A percentile compares a stretch with the other conserved stretches of the same genome.
Conservation (phyloP, 176 grass and related monocot species). For the Microstegium vimineum region DNA sequence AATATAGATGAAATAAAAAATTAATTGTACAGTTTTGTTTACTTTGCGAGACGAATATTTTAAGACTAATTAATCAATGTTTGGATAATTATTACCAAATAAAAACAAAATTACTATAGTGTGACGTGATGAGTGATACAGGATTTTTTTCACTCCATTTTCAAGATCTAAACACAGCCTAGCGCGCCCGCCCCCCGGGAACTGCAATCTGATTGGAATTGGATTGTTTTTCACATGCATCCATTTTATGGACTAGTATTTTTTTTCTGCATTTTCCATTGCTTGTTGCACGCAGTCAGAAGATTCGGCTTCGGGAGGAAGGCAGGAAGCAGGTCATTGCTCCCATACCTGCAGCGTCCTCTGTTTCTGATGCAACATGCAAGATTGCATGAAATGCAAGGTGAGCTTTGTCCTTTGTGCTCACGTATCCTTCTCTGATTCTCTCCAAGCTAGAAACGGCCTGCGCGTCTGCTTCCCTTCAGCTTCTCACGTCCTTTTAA, state of each 20-base stretch:
- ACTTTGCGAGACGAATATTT: too few relatives aligned
- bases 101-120: too few relatives aligned
- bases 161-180: too few relatives aligned
- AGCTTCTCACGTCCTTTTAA: not conserved
- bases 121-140: too few relatives aligned
- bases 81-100: too few relatives aligned
- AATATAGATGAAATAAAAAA: too few relatives aligned
- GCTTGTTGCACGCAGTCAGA: not conserved
- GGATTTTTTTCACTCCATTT: too few relatives aligned
- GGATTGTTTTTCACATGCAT: not conserved
- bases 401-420: not conserved
- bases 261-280: not conserved
- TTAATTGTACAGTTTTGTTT: too few relatives aligned
- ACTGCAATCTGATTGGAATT: not conserved
- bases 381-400: not conserved
- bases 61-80: too few relatives aligned
- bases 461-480: not conserved
- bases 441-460: not conserved
- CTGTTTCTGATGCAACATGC: not conserved
- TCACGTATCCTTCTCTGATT: not conserved
- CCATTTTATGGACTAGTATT: too few relatives aligned
- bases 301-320: conserved; percentile 1
- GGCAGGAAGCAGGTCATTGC: not conserved
- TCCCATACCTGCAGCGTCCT: not conserved
- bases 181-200: too few relatives aligned